Evolutionary conservation across 257 asterid genomes (phyloP).

Genomic region (Solanum clarkiae): DNA sequence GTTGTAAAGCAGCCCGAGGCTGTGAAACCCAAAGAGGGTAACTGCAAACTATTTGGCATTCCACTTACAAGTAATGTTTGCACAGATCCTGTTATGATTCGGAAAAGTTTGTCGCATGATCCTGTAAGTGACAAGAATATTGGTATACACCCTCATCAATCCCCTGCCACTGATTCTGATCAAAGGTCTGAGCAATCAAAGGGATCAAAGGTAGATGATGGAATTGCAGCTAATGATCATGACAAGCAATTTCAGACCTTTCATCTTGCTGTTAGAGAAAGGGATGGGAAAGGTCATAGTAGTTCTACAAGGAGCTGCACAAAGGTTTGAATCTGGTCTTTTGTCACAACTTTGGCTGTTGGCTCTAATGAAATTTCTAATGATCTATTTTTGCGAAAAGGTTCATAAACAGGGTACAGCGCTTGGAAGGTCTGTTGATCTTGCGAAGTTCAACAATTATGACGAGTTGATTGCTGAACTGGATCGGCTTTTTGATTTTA

Average conservation of each 20-base stretch:
- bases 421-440: conserved; percentile 97
- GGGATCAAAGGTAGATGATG: conserved; percentile 45
- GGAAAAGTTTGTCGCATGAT: conserved; percentile 14
- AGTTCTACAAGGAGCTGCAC: conserved; percentile 90
- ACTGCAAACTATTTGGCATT: conserved; percentile 78
- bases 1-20: conserved; percentile 27
- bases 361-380: not conserved
- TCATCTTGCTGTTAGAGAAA: conserved; percentile 28
- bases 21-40: conserved; percentile 46
- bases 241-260: conserved; percentile 40
- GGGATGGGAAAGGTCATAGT: conserved; percentile 46
- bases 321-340: conserved; percentile 37
- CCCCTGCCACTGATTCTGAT: conserved; percentile 35
- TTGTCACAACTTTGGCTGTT: not conserved
- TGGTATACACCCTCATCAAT: conserved; percentile 24
- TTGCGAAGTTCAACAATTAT: conserved; percentile 66
- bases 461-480: conserved; percentile 61
- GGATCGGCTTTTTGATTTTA: conserved; percentile 70
- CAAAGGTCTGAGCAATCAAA: conserved; percentile 45
- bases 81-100: conserved; percentile 26
- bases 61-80: conserved; percentile 43
- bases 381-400: conserved; percentile 23
- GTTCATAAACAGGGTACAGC: conserved; percentile 94
- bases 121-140: conserved; percentile 15
- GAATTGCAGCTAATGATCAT: conserved; percentile 29